Evolutionary conservation across 208 protist species (phyloP), one percentile per base, ranked within the genome.

Genomic region (Trypanosoma scelopori): DNA sequence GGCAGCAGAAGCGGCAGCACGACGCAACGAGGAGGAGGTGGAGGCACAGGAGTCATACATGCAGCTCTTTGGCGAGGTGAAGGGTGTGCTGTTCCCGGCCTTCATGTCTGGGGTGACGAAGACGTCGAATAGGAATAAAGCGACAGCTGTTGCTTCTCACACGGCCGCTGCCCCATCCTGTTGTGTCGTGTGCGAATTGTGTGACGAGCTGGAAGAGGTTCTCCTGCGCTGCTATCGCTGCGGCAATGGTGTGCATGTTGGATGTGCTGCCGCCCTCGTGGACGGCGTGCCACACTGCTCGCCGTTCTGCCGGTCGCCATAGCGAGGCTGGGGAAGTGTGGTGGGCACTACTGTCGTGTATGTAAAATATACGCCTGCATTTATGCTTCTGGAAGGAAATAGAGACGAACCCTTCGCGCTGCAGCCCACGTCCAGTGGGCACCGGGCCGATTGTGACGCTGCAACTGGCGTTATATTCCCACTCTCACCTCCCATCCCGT

Each of bases 61-160:
- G 55, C 0, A 71, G 32, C n/a, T 63, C 28, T 71, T 71, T 57
- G 65, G 65, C 30, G 56, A 71, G 12, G 48, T 71, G 27, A 47
- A 41, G 22, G 42, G 56, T 48, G 51, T 59, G 0, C 7, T 43
- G 4, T 68, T 68, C 23, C 62, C 62, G 9, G 32, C 25, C 32
- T 39, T 59, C 5, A 42, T 27, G 7, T 23, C 51, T 9, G 27
- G 12, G 30, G 27, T 22, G 55, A 32, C 3, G 27, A 60, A 27
- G 37, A 27, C 55, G 39, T 15, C 0, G 28, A 52, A 52, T 5
- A 37, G 32, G 32, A 37, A 9, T 37, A 37, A 9, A 37, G 32
- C n/a, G 5, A 46, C 37, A 1, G 27, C 41, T 49, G 18, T 1
- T 20, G 43, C 1, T 5, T 18, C 11, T 15, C 6, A 15, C 42